phyloP scores from a whole-genome alignment of 176 grass and related monocot genomes.

The Miscanthus lutarioriparius region DNA sequence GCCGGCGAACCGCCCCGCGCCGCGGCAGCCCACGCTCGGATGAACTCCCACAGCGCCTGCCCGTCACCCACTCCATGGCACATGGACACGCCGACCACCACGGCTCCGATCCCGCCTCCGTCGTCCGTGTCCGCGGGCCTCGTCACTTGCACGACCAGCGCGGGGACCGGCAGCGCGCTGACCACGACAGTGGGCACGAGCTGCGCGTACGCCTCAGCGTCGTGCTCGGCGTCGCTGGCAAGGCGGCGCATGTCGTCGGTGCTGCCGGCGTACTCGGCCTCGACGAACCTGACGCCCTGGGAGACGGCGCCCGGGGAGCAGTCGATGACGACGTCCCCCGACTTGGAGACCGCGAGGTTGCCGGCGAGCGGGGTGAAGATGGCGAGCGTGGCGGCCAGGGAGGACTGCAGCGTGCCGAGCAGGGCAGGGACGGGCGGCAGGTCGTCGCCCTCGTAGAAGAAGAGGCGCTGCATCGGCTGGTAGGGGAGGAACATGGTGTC shows the following conservation, averaged over 20 bases:
- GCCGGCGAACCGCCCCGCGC: neutral
- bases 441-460: slow-evolving; percentile 12
- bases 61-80: slow-evolving; percentile 47
- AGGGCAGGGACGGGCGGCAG: neutral
- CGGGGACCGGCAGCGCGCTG: slow-evolving; percentile 9
- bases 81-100: too few relatives aligned
- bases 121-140: neutral
- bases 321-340: slow-evolving; percentile 38
- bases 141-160: slow-evolving; percentile 55
- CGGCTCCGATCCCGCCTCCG: too few relatives aligned
- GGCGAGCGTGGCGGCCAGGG: slow-evolving; percentile 30
- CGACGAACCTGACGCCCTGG: slow-evolving; percentile 33
- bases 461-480: slow-evolving; percentile 4
- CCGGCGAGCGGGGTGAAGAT: slow-evolving; percentile 26
- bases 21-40: slow-evolving; percentile 43
- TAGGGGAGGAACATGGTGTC: slow-evolving; percentile 14
- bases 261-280: slow-evolving; percentile 38
- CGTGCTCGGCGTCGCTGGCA: slow-evolving; percentile 25
- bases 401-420: neutral
- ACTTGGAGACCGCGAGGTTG: neutral
- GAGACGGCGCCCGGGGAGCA: neutral
- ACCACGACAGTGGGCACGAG: slow-evolving; percentile 38
- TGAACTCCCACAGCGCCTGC: slow-evolving; percentile 50
- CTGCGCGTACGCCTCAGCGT: slow-evolving; percentile 39
- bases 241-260: slow-evolving; percentile 34